These are phyloP conservation scores for Physaria fendleri DNA, from an alignment of 345 rosid genomes.

Conservation along the genomic window DNA sequence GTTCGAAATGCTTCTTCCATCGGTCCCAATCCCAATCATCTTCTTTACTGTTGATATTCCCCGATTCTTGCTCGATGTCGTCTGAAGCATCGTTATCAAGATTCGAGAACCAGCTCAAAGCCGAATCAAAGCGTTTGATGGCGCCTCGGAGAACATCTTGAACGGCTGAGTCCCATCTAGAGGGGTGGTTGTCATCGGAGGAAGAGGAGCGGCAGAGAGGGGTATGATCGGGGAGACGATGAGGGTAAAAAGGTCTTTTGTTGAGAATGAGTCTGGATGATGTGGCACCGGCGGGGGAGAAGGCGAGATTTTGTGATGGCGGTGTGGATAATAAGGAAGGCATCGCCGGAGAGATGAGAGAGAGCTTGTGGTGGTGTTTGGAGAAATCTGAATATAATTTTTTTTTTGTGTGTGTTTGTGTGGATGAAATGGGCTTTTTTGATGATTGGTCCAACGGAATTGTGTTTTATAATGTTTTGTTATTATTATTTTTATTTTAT, in stretches of 20 bases:
- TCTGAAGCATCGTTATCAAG: slow-evolving; percentile 14
- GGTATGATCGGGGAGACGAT: slow-evolving; percentile 30
- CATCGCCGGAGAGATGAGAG: slow-evolving; percentile 29
- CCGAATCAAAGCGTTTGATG: slow-evolving; percentile 51
- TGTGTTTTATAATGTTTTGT: neutral
- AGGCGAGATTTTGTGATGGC: slow-evolving; percentile 40
- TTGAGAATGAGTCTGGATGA: slow-evolving; percentile 24
- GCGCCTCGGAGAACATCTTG: slow-evolving; percentile 47
- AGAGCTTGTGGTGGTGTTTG: neutral
- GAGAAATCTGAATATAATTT: neutral
- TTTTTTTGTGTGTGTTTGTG: neutral
- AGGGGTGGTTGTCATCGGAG: slow-evolving; percentile 25
- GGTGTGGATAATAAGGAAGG: slow-evolving; percentile 55
- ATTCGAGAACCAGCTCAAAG: slow-evolving; percentile 26
- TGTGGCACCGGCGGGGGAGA: slow-evolving; percentile 29
- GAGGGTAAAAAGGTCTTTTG: slow-evolving; percentile 37
- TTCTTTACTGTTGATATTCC: neutral
- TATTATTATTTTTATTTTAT: neutral
- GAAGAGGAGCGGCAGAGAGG: slow-evolving; percentile 33
- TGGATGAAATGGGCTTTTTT: slow-evolving; percentile 11
- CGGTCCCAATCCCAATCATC: slow-evolving; percentile 84
- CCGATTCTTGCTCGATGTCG: slow-evolving; percentile 13
- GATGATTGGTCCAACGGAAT: neutral
- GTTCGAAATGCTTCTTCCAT: slow-evolving; percentile 80
- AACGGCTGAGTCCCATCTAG: slow-evolving; percentile 54